Evolutionary conservation across 345 rosid genomes (phyloP), one percentile per base, ranked within the genome.

Genomic region (Salix arbutifolia): DNA sequence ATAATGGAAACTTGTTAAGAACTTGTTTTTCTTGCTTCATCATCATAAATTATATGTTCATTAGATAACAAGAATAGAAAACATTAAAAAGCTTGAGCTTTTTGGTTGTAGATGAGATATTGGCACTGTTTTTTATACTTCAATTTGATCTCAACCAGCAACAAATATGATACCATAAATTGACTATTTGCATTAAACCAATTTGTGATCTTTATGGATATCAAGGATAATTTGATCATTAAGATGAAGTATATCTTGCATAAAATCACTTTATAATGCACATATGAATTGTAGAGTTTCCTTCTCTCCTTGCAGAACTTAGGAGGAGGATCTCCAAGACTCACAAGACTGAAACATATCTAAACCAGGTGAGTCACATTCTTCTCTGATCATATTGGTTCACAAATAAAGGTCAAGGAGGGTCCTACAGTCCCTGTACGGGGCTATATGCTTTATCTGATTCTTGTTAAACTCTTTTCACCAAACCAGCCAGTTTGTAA

Each of bases 351-450:
- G 91, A 87, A 79, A 73, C 81, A 30, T 76, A 66, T 71, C 52
- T 72, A 70, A 89, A 83, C 73, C 90, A 91, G 80, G 98, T 90
- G 84, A 84, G 88, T 85, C 53, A 69, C 53, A 28, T 46, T 58
- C 37, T 74, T 56, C 68, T 69, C 1, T n/a, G 66, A 61, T 61
- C 13, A 71, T 65, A 52, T 65, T 64, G 28, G 62, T 75, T 31
- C 67, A 46, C 67, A 71, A 23, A 53, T 40, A 56, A 25, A 44
- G 67, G 65, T 46, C 31, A 65, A 4, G 4, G 42, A 52, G 69
- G 52, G 4, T 74, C 35, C 23, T 71, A 9, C 50, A 44, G 56
- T 53, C 23, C 26, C 46, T n/a, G 13, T 50, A 21, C 5, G 14
- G 26, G 25, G 46, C 38, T 64, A 19, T 44, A 28, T 79, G 73